Conservation (phyloP, 371 early-diverging fungal species). For the Apophysomyces variabilis region DNA sequence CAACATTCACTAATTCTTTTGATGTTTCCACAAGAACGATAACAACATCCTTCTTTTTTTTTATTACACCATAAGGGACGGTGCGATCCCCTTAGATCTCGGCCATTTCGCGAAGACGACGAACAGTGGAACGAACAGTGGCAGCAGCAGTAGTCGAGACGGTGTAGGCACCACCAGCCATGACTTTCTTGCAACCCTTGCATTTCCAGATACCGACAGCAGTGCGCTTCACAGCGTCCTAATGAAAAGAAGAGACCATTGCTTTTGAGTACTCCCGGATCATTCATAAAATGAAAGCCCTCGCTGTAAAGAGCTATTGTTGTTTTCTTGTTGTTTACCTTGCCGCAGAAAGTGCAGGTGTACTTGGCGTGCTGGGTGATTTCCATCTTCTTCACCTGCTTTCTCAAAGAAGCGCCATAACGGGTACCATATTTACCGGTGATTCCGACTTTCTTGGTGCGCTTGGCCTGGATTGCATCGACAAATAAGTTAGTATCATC, state of each 20-base stretch:
- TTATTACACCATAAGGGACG: not conserved
- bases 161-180: conserved; percentile 99
- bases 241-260: conserved; percentile 14
- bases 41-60: not conserved
- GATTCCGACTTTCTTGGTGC: conserved; percentile 99
- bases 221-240: conserved; percentile 95
- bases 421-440: conserved; percentile 99
- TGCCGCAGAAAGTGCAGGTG: conserved; percentile 99
- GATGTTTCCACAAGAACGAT: too few relatives aligned
- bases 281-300: not conserved
- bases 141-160: conserved; percentile 94
- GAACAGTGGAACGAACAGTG: conserved; percentile 93
- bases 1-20: too few relatives aligned
- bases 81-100: conserved; percentile 73
- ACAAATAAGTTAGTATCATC: conserved; percentile 3
- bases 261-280: not conserved
- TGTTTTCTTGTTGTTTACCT: conserved; percentile 50
- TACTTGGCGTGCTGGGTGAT: conserved; percentile 99
- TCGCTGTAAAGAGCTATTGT: not conserved
- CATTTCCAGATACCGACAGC: conserved; percentile 99
- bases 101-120: conserved; percentile 97
- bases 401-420: conserved; percentile 99
- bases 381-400: conserved; percentile 99
- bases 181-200: conserved; percentile 93
- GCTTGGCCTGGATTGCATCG: conserved; percentile 64